Evolutionary conservation across 2,329 filamentous ascomycete genomes (phyloP).

Genomic region (Fusarium brevicatenulatum): DNA sequence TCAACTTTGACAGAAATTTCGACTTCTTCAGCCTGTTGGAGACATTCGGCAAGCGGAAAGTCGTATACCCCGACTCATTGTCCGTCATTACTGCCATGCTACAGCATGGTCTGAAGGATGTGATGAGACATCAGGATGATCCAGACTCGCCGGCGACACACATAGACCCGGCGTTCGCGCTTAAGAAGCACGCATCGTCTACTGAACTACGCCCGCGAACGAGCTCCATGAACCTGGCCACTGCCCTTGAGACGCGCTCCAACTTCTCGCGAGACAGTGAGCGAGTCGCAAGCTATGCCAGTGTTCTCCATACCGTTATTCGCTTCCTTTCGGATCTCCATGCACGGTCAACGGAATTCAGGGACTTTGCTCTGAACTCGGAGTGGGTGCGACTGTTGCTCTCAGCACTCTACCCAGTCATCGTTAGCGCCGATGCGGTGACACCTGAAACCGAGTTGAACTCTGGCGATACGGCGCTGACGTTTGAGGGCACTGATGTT

Average conservation of each 20-base stretch:
- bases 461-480: slow-evolving; percentile 81
- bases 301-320: slow-evolving; percentile 78
- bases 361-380: slow-evolving; percentile 82
- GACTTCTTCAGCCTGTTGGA: slow-evolving; percentile 79
- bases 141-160: slow-evolving; percentile 62
- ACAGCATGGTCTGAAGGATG: slow-evolving; percentile 80
- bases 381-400: slow-evolving; percentile 85
- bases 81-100: slow-evolving; percentile 87
- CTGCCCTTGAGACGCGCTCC: slow-evolving; percentile 64
- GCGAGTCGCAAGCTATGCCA: slow-evolving; percentile 62
- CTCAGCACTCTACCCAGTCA: slow-evolving; percentile 83
- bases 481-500: slow-evolving; percentile 86
- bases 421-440: slow-evolving; percentile 87
- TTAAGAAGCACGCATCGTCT: slow-evolving; percentile 21
- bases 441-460: slow-evolving; percentile 88
- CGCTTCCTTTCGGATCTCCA: slow-evolving; percentile 84
- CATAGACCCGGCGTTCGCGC: background rate
- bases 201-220: slow-evolving; percentile 53
- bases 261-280: slow-evolving; percentile 55
- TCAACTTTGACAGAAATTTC: slow-evolving; percentile 78
- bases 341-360: slow-evolving; percentile 77
- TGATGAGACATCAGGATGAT: slow-evolving; percentile 70
- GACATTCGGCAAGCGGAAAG: slow-evolving; percentile 73
- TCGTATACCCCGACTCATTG: slow-evolving; percentile 81
- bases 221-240: slow-evolving; percentile 73